phyloP scores from a whole-genome alignment of 495 filamentous ascomycete genomes.

The Aspergillus baeticus region DNA sequence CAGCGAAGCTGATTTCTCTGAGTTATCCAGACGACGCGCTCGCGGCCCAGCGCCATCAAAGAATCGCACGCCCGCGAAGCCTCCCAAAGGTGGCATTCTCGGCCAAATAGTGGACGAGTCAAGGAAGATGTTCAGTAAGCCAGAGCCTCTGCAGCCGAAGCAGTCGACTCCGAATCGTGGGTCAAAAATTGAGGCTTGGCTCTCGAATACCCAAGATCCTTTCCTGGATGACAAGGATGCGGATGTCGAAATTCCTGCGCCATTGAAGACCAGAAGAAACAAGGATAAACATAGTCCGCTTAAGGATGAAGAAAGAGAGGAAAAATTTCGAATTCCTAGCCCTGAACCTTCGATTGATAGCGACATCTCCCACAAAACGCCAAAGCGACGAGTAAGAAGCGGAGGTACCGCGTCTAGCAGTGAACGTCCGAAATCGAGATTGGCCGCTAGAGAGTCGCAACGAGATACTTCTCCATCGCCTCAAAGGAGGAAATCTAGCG shows the following conservation, averaged over 20 bases:
- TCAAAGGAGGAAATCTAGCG: slow-evolving; percentile 10
- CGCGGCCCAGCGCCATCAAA: slow-evolving; percentile 26
- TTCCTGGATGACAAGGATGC: slow-evolving; percentile 55
- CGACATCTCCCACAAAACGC: slow-evolving; percentile 26
- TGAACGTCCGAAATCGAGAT: slow-evolving; percentile 9
- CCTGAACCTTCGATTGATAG: slow-evolving; percentile 26
- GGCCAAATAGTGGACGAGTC: slow-evolving; percentile 51
- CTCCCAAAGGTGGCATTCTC: slow-evolving; percentile 48
- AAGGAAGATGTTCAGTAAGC: slow-evolving; percentile 53
- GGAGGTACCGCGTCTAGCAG: slow-evolving; percentile 18
- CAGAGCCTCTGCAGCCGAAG: slow-evolving; percentile 43
- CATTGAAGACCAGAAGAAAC: slow-evolving; percentile 41
- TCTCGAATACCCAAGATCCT: slow-evolving; percentile 70
- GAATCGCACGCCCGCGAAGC: slow-evolving; percentile 23
- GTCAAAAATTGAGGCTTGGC: slow-evolving; percentile 72
- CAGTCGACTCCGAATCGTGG: slow-evolving; percentile 36
- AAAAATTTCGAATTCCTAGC: slow-evolving; percentile 12
- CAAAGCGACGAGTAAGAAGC: slow-evolving; percentile 27
- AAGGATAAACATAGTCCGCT: slow-evolving; percentile 26
- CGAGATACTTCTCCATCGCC: slow-evolving; percentile 13
- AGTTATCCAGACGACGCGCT: slow-evolving; percentile 40
- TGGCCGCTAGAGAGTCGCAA: slow-evolving; percentile 2
- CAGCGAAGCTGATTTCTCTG: slow-evolving; percentile 47
- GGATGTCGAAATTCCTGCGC: slow-evolving; percentile 43
- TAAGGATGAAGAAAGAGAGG: slow-evolving; percentile 17